These are phyloP conservation scores for Clausena lansium DNA, from an alignment of 345 rosid species.

Conservation along the genomic window DNA sequence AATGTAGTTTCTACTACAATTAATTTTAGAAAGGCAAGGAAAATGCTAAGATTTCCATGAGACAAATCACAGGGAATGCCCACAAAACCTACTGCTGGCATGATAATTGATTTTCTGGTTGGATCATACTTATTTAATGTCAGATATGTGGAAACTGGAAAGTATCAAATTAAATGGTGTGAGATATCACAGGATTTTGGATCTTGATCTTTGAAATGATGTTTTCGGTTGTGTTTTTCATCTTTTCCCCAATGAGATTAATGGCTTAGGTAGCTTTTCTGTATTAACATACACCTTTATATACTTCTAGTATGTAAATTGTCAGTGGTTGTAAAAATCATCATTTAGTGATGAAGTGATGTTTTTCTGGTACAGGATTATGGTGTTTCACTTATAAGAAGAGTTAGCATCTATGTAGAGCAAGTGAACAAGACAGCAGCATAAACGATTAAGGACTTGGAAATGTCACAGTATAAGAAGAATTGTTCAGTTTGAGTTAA, in stretches of 20 bases:
- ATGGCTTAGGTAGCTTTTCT: not conserved
- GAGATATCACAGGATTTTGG: not conserved
- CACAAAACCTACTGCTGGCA: not conserved
- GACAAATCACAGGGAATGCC: not conserved
- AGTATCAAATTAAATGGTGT: not conserved
- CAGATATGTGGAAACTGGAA: not conserved
- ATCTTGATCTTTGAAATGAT: not conserved
- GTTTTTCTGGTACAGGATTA: not conserved
- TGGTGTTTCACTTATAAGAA: not conserved
- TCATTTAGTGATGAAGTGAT: not conserved
- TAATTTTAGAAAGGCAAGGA: not conserved
- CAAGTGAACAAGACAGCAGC: constrained; percentile 1
- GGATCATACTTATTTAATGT: not conserved
- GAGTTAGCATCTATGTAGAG: not conserved
- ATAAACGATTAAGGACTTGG: not conserved
- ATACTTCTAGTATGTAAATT: not conserved
- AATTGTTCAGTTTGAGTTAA: not conserved
- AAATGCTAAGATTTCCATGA: not conserved
- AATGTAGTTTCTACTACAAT: not conserved
- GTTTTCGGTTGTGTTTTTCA: not conserved
- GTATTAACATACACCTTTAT: not conserved
- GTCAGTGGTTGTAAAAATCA: not conserved
- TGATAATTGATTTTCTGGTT: not conserved
- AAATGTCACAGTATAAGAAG: not conserved
- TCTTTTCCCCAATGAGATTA: not conserved